Base-by-base conservation (phyloP, 208 protist species). In the Leishmania guyanensis region DNA sequence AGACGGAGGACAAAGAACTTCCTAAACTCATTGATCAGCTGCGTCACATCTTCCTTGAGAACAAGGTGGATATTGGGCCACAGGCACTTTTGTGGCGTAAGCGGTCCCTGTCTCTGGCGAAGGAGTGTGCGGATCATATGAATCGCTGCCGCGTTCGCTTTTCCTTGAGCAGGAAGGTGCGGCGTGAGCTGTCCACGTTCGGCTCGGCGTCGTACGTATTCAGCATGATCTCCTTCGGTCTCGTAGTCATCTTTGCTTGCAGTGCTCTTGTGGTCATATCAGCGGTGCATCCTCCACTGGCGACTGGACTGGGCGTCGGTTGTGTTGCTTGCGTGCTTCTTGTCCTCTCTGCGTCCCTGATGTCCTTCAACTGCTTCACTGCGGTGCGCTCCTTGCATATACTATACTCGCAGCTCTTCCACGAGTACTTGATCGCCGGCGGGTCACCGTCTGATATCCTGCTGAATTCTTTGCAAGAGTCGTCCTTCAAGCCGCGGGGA, bases 21-120 rank as follows among this genome's bases (percentile, higher is more conserved):
- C 90, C 89, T 14, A 90, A 93, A 78, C 70, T 93, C 72, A 70
- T 97, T 26, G 82, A 92, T 33, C 87, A 92, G 72, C 88, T 97
- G 56, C 76, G 82, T 36, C 82, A 88, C 56, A 75, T 97, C 4
- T 97, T 97, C 80, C 79, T 95, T 0, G 90, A 93, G 73, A 89
- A 96, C 78, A 87, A 95, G 71, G 77, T 96, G 16, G 84, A 77
- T 48, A 84, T 96, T 69, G 86, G 91, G 0, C 91, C 94, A 33
- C 80, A 93, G 74, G 90, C 94, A 33, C 80, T 97, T 20, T 82
- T 88, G 62, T 97, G 94, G 93, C 93, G 92, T 48, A 90, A 90
- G 69, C 86, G 87, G 8, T 93, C 88, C 33, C 82, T 89, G n/a
- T 89, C 90, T 36, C 81, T 97, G 26, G 91, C 94, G 26, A 79